Conservation (phyloP, 257 asterid species). For the Petrea volubilis region DNA sequence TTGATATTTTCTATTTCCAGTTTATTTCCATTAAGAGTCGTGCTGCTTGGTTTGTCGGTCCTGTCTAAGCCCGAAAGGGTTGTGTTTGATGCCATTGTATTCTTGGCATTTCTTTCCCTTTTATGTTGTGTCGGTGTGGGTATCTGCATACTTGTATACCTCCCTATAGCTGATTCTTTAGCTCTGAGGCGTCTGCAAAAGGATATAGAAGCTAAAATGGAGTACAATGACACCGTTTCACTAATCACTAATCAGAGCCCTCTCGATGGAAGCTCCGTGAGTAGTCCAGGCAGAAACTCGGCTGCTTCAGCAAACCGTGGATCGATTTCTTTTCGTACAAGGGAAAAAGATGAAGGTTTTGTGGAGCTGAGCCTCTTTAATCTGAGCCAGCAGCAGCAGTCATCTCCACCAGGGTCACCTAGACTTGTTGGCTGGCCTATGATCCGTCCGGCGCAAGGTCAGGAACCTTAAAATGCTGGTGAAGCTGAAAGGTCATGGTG, state of each 20-base stretch:
- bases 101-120: slow-evolving; percentile 77
- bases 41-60: slow-evolving; percentile 74
- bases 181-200: slow-evolving; percentile 54
- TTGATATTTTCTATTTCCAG: slow-evolving; percentile 55
- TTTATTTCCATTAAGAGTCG: slow-evolving; percentile 65
- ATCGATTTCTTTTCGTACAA: slow-evolving; percentile 63
- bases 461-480: slow-evolving; percentile 21
- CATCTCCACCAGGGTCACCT: slow-evolving; percentile 70
- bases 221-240: slow-evolving; percentile 53
- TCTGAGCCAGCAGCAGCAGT: slow-evolving; percentile 59
- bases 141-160: slow-evolving; percentile 65
- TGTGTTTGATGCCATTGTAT: slow-evolving; percentile 52
- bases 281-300: slow-evolving; percentile 50
- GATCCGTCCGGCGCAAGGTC: slow-evolving; percentile 48
- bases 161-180: slow-evolving; percentile 84
- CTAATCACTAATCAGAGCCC: slow-evolving; percentile 69
- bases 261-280: slow-evolving; percentile 33
- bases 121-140: slow-evolving; percentile 70
- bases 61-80: slow-evolving; percentile 49
- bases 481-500: slow-evolving; percentile 16
- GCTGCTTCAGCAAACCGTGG: slow-evolving; percentile 51
- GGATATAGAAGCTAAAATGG: slow-evolving; percentile 65
- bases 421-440: slow-evolving; percentile 73
- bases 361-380: slow-evolving; percentile 90
- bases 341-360: slow-evolving; percentile 59